Base-by-base conservation (phyloP, 2,329 filamentous ascomycete species). In the Escovopsis sp. region DNA sequence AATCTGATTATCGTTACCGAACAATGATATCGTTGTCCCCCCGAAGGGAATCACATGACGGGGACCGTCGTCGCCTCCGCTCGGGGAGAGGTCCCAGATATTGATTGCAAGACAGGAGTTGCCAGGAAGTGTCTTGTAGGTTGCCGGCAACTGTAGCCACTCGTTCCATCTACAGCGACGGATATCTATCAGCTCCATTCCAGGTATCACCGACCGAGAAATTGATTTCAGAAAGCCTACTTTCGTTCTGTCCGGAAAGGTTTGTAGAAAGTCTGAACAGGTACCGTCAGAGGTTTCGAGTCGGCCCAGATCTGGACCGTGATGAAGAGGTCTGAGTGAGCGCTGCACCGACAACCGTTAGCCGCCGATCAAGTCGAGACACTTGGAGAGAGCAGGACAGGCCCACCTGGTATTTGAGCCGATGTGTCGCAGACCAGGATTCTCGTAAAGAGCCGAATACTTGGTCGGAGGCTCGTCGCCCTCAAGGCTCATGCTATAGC, bases 221-320 rank as follows among this genome's bases (percentile, higher is more conserved):
- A 12, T 12, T 4, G 11, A 6, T 23, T 23, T 23, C 6, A 4
- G 6, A 23, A 23, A 2, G 33, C 58, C 41, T 51, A 80, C 70
- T 68, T 75, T 64, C 79, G 66, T 55, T 82, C 77, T 33, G 73
- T 74, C 57, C 87, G 86, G 59, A 98, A 96, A 7, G 85, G 68
- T 57, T 87, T 94, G 65, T 96, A 96, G 23, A 86, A 75, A 3
- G 91, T 98, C 60, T 96, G 89, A 10, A 93, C 75, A 0, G 87
- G 84, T 1, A 96, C 85, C 0, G 88, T 93, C 51, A 98, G 67
- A 33, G 89, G 87, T 59, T 98, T 98, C 26, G 88, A 95, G 54
- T 93, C 87, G 11, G 88, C 85, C 82, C 89, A 98, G 54, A 96
- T 74, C 61, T 96, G 91, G 8, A 82, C 83, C 1, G 88, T 95